Evolutionary conservation across 768 basidiomycete genomes (phyloP).

Genomic region (Podaxis mareebaensis): DNA sequence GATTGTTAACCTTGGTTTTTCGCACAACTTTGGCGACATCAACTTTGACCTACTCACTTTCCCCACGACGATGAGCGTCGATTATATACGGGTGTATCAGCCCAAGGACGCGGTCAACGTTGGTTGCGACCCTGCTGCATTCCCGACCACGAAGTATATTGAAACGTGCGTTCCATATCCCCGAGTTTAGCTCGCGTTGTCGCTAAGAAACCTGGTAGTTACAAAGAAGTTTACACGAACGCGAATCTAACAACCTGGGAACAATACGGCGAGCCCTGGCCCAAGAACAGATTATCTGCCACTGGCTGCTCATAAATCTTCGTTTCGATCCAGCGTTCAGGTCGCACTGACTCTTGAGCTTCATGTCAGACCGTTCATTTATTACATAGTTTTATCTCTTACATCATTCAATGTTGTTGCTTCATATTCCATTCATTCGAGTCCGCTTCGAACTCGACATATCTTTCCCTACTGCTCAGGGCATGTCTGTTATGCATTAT

Average conservation of each 20-base stretch:
- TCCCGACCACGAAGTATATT: slow-evolving; percentile 77
- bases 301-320: slow-evolving; percentile 9
- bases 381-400: not conserved
- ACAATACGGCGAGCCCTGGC: slow-evolving; percentile 49
- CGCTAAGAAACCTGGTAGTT: slow-evolving; percentile 33
- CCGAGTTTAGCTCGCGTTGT: slow-evolving; percentile 17
- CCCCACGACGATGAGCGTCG: slow-evolving; percentile 62
- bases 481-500: not conserved
- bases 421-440: not conserved
- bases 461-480: not conserved
- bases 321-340: not conserved
- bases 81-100: slow-evolving; percentile 79
- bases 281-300: slow-evolving; percentile 46
- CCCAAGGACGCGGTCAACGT: slow-evolving; percentile 45
- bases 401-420: not conserved
- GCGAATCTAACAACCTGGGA: slow-evolving; percentile 49
- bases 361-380: not conserved
- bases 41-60: slow-evolving; percentile 52
- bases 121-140: slow-evolving; percentile 65
- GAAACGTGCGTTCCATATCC: slow-evolving; percentile 40
- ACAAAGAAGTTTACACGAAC: slow-evolving; percentile 66
- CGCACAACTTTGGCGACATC: slow-evolving; percentile 61
- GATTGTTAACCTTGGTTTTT: slow-evolving; percentile 68
- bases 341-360: not conserved
- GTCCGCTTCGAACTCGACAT: not conserved